phyloP scores from a whole-genome alignment of 2,329 filamentous ascomycete genomes.

The Fusarium continuum region DNA sequence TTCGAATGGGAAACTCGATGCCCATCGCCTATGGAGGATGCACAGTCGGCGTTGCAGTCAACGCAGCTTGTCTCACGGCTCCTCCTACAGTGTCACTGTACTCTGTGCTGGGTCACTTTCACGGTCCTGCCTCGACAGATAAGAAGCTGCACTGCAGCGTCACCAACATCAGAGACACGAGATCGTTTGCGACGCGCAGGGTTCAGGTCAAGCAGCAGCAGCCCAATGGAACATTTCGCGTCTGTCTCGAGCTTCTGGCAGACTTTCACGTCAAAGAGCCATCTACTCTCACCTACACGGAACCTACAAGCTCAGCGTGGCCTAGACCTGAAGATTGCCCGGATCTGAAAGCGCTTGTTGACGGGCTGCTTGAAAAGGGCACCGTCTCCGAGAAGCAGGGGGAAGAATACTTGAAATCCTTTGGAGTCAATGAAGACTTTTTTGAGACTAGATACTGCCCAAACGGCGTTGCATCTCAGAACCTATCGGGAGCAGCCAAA shows the following conservation, averaged over 20 bases:
- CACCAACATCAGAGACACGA: slow-evolving; percentile 52
- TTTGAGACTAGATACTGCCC: slow-evolving; percentile 51
- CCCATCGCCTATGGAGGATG: slow-evolving; percentile 58
- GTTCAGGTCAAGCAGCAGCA: slow-evolving; percentile 56
- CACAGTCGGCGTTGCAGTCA: slow-evolving; percentile 52
- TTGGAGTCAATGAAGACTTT: slow-evolving; percentile 43
- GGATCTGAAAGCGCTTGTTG: neutral
- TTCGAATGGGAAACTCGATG: slow-evolving; percentile 45
- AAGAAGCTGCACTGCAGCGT: slow-evolving; percentile 51
- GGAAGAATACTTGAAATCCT: slow-evolving; percentile 39
- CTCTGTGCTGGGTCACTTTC: slow-evolving; percentile 57
- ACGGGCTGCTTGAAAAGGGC: slow-evolving; percentile 37
- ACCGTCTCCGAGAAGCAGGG: slow-evolving; percentile 36
- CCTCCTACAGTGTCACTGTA: slow-evolving; percentile 53
- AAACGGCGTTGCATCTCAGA: slow-evolving; percentile 56
- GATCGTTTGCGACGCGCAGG: slow-evolving; percentile 58
- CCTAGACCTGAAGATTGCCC: slow-evolving; percentile 40
- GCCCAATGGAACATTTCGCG: slow-evolving; percentile 48
- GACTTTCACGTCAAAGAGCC: slow-evolving; percentile 58
- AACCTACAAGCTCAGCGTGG: slow-evolving; percentile 48
- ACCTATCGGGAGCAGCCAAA: slow-evolving; percentile 53
- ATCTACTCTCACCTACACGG: slow-evolving; percentile 51
- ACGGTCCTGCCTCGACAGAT: slow-evolving; percentile 55
- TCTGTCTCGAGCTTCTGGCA: slow-evolving; percentile 54
- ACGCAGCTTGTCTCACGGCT: slow-evolving; percentile 53